phyloP scores from a whole-genome alignment of 179 eudicot species.

The Beta macrorhiza region DNA sequence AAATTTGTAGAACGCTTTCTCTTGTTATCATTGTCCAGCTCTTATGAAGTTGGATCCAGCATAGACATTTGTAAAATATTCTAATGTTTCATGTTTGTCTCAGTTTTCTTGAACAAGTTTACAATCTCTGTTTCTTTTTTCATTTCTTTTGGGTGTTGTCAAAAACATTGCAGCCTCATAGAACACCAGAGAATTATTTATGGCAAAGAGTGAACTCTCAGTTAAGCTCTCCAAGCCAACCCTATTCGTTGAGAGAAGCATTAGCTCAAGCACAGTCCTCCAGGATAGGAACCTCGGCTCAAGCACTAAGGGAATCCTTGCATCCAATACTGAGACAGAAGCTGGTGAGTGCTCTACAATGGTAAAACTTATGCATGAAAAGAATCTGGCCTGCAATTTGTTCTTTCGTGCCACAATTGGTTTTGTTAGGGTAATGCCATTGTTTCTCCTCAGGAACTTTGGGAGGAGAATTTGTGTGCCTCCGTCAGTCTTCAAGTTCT shows the following conservation, averaged over 20 bases:
- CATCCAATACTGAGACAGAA: constrained; percentile 97
- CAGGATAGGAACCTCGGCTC: constrained; percentile 92
- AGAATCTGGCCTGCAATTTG: not conserved
- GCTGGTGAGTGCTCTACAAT: constrained; percentile 48
- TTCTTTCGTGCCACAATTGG: not conserved
- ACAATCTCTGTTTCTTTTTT: not conserved
- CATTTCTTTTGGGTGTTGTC: not conserved
- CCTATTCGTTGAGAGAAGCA: constrained; percentile 98
- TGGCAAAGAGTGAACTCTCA: constrained; percentile 97
- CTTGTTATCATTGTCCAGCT: not conserved
- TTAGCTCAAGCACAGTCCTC: constrained; percentile 99
- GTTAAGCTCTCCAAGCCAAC: constrained; percentile 96
- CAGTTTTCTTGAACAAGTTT: not conserved
- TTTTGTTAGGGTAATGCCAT: not conserved
- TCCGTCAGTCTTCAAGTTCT: constrained; percentile 93
- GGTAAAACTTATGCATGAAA: not conserved
- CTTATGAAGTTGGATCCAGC: not conserved
- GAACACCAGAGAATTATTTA: constrained; percentile 89
- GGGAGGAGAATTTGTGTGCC: constrained; percentile 99
- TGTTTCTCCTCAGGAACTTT: constrained; percentile 71
- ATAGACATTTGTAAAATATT: not conserved
- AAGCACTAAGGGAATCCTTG: constrained; percentile 94
- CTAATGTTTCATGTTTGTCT: not conserved
- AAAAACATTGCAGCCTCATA: constrained; percentile 64
- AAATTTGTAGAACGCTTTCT: not conserved